Evolutionary conservation across 2,329 filamentous ascomycete species (phyloP).

Genomic region (Colletotrichum noveboracense): DNA sequence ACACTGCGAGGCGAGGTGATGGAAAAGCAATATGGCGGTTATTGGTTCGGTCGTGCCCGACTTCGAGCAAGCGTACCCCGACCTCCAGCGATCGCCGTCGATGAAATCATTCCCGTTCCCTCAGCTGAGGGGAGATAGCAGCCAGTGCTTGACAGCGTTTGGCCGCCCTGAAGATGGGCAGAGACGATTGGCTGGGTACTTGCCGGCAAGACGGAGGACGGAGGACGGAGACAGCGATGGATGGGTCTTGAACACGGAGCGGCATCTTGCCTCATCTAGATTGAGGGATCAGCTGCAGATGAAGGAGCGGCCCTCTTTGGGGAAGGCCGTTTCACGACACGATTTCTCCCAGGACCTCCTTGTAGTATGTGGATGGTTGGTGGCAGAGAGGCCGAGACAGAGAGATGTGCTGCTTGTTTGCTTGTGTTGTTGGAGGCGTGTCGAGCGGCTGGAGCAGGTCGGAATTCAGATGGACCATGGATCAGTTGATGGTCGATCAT

Average conservation of each 20-base stretch:
- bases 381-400: background rate
- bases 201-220: background rate
- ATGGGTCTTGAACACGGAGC: conserved; percentile 7
- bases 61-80: background rate
- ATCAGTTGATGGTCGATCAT: background rate
- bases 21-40: background rate
- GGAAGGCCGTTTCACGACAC: conserved; percentile 7
- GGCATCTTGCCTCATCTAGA: conserved; percentile 19
- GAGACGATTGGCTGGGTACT: background rate
- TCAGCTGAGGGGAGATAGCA: background rate
- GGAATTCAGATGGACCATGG: conserved; percentile 1
- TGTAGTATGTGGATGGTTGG: background rate
- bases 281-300: conserved; percentile 17
- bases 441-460: conserved; percentile 4
- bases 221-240: background rate
- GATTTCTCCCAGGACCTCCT: background rate
- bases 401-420: background rate
- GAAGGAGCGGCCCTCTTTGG: background rate
- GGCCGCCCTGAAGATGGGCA: background rate
- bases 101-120: conserved; percentile 4
- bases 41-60: background rate
- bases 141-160: background rate
- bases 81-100: background rate
- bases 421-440: background rate
- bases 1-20: background rate